Evolutionary conservation across 2,329 filamentous ascomycete genomes (phyloP).

Genomic region (Cytospora piceae): DNA sequence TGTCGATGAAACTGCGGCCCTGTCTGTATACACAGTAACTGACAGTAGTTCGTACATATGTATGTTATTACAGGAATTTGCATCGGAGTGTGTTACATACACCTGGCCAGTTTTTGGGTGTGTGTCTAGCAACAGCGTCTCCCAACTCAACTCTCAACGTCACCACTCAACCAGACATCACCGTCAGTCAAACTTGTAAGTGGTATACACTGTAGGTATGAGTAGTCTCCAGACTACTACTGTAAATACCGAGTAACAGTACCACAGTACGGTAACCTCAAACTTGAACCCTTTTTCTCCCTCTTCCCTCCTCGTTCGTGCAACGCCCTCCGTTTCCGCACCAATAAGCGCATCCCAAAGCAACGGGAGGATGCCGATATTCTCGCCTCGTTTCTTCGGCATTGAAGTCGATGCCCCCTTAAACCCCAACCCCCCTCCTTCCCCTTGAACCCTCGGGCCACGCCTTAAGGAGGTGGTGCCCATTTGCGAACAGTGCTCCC

Average conservation of each 20-base stretch:
- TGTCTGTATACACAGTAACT: too few relatives aligned
- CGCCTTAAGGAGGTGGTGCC: background rate
- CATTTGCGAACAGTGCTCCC: background rate
- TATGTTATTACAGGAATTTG: background rate
- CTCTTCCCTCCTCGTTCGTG: background rate
- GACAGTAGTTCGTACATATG: background rate
- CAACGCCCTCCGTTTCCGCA: background rate
- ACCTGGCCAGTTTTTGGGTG: background rate
- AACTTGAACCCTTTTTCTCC: background rate
- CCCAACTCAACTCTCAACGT: too few relatives aligned
- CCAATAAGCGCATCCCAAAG: background rate
- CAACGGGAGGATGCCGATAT: too few relatives aligned
- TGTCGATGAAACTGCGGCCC: conserved; percentile 3
- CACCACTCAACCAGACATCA: too few relatives aligned
- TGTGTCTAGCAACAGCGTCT: background rate
- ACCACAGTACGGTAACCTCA: background rate
- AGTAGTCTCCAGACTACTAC: too few relatives aligned
- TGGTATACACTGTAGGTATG: too few relatives aligned
- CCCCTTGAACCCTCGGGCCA: background rate
- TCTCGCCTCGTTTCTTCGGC: background rate
- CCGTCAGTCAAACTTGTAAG: too few relatives aligned
- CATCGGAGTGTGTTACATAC: background rate
- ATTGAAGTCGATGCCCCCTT: background rate
- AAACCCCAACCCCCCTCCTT: background rate
- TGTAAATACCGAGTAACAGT: background rate